Percentiles rank a stretch among this genome's conserved stretches.
Evolutionary conservation across 352 stramenopile species (phyloP).

Genomic region (Pythium dissimile): DNA sequence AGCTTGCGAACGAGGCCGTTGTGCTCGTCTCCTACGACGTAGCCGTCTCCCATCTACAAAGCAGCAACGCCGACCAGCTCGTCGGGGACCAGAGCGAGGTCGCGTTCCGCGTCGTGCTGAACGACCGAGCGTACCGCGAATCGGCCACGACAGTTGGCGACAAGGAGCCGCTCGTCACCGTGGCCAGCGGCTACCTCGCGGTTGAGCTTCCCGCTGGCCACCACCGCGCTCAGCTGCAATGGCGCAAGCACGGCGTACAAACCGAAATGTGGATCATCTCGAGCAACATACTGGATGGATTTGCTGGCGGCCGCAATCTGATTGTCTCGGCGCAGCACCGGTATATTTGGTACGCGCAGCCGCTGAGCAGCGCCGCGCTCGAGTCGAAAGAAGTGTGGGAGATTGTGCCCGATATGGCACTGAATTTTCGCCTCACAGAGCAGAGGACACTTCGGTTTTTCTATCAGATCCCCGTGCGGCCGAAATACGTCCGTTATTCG

Average conservation of each 20-base stretch:
- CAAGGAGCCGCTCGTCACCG: slow-evolving; percentile 46
- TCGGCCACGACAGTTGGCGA: slow-evolving; percentile 62
- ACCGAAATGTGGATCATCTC: slow-evolving; percentile 57
- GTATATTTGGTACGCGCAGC: slow-evolving; percentile 67
- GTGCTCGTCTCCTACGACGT: slow-evolving; percentile 73
- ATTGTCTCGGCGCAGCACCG: slow-evolving; percentile 63
- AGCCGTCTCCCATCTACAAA: slow-evolving; percentile 43
- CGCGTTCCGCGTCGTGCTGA: slow-evolving; percentile 54
- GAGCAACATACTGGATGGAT: slow-evolving; percentile 62
- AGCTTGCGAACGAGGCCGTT: slow-evolving; percentile 55
- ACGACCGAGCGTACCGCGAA: slow-evolving; percentile 55
- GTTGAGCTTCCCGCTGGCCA: slow-evolving; percentile 45
- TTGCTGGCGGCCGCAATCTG: slow-evolving; percentile 56
- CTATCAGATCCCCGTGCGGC: slow-evolving; percentile 68
- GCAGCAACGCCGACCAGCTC: background rate
- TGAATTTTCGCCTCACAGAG: slow-evolving; percentile 50
- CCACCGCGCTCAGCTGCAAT: slow-evolving; percentile 60
- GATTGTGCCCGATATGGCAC: slow-evolving; percentile 43
- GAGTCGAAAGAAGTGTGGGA: slow-evolving; percentile 55
- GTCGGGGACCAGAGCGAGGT: slow-evolving; percentile 43
- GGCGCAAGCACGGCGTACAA: slow-evolving; percentile 52
- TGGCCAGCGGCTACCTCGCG: slow-evolving; percentile 56
- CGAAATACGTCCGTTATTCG: slow-evolving; percentile 45
- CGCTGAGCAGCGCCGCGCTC: slow-evolving; percentile 35
- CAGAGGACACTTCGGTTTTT: slow-evolving; percentile 55